Evolutionary conservation across 2,329 filamentous ascomycete genomes (phyloP).

Genomic region (Arthrobotrys entomopaga): DNA sequence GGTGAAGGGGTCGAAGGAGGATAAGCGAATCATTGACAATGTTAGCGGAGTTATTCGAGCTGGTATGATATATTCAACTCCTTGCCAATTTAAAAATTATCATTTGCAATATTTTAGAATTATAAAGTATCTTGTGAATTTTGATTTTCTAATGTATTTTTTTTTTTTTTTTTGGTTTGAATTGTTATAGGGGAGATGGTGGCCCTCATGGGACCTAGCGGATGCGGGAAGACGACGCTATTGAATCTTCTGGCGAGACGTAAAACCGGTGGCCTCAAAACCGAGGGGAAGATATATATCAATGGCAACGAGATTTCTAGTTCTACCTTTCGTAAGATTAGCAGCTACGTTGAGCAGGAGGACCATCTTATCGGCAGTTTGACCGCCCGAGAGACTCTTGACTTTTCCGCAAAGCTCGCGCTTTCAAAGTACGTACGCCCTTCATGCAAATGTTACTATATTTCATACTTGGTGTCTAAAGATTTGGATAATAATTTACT

Average conservation of each 20-base stretch:
- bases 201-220: slow-evolving; percentile 82
- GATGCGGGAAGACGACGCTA: slow-evolving; percentile 80
- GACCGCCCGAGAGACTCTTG: slow-evolving; percentile 80
- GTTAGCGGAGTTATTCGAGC: slow-evolving; percentile 50
- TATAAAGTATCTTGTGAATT: background rate
- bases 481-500: background rate
- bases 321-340: slow-evolving; percentile 72
- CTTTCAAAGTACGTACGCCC: slow-evolving; percentile 67
- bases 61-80: slow-evolving; percentile 36
- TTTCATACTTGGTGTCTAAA: too few species aligned
- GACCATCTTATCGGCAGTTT: slow-evolving; percentile 83
- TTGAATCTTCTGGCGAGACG: slow-evolving; percentile 80
- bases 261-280: slow-evolving; percentile 66
- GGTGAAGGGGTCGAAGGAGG: slow-evolving; percentile 44
- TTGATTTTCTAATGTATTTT: background rate
- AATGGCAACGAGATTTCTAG: slow-evolving; percentile 71
- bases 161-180: background rate
- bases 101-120: background rate
- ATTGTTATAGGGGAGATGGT: slow-evolving; percentile 72
- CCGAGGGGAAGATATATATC: slow-evolving; percentile 69
- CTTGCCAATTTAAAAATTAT: too few species aligned
- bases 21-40: slow-evolving; percentile 49
- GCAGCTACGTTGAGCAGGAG: slow-evolving; percentile 86
- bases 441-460: too few species aligned
- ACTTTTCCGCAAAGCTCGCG: slow-evolving; percentile 78